Evolutionary conservation across 2,329 filamentous ascomycete species (phyloP).

Genomic region (Emmonsia crescens): DNA sequence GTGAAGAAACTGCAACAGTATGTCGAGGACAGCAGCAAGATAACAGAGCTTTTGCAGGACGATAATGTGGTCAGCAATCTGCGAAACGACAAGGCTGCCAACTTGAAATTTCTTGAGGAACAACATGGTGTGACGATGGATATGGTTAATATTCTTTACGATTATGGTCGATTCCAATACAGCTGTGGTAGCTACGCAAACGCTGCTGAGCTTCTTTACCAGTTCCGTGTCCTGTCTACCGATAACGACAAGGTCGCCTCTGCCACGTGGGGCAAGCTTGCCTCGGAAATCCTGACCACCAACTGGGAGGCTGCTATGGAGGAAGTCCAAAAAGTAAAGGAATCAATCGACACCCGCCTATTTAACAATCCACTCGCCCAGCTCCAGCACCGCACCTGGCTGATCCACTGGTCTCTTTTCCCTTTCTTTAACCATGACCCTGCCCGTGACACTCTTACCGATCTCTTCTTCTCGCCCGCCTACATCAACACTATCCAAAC

Average conservation of each 20-base stretch:
- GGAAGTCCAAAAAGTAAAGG: slow-evolving; percentile 80
- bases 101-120: slow-evolving; percentile 96
- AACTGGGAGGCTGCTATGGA: slow-evolving; percentile 94
- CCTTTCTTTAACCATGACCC: slow-evolving; percentile 96
- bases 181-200: slow-evolving; percentile 88
- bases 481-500: slow-evolving; percentile 99
- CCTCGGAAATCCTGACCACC: slow-evolving; percentile 84
- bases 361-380: slow-evolving; percentile 95
- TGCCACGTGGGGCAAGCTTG: slow-evolving; percentile 96
- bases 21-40: slow-evolving; percentile 79
- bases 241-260: slow-evolving; percentile 96
- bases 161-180: slow-evolving; percentile 96
- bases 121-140: slow-evolving; percentile 88
- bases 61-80: slow-evolving; percentile 85
- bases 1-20: slow-evolving; percentile 70
- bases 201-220: slow-evolving; percentile 86
- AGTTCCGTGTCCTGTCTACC: slow-evolving; percentile 94
- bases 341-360: slow-evolving; percentile 84
- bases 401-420: slow-evolving; percentile 97
- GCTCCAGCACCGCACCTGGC: slow-evolving; percentile 90
- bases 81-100: slow-evolving; percentile 93
- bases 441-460: slow-evolving; percentile 80
- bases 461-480: slow-evolving; percentile 91
- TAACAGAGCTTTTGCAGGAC: slow-evolving; percentile 73
- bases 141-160: slow-evolving; percentile 92